Evolutionary conservation across 805 yeast genomes (phyloP).

Genomic region (Nakazawaea wickerhamii): DNA sequence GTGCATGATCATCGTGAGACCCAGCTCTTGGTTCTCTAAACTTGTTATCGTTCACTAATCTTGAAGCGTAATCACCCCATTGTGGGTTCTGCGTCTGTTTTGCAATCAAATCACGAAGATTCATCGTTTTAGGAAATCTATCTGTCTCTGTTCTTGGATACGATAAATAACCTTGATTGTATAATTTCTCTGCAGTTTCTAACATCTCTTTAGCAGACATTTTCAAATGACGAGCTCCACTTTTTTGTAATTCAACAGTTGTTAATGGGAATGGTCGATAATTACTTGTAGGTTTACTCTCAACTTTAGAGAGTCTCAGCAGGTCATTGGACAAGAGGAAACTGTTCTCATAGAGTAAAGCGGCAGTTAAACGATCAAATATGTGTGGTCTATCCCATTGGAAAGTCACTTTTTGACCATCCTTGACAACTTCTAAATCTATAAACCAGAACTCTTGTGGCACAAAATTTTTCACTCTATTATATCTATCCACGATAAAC

Average conservation of each 20-base stretch:
- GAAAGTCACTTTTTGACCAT: constrained; percentile 36
- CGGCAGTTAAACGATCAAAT: constrained; percentile 66
- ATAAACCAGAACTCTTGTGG: constrained; percentile 82
- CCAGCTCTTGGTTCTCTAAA: constrained; percentile 76
- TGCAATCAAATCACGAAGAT: constrained; percentile 54
- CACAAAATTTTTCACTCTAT: constrained; percentile 62
- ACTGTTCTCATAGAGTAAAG: constrained; percentile 65
- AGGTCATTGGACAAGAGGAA: constrained; percentile 35
- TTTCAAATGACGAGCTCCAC: constrained; percentile 69
- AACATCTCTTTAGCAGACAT: constrained; percentile 77
- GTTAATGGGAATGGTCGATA: constrained; percentile 88
- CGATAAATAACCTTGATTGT: constrained; percentile 80
- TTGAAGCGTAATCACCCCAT: constrained; percentile 73
- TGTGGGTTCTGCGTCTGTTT: constrained; percentile 47
- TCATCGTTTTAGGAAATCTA: constrained; percentile 71
- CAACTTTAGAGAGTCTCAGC: constrained; percentile 48
- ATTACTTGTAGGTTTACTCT: constrained; percentile 61
- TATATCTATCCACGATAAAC: constrained; percentile 88
- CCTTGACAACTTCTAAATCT: constrained; percentile 44
- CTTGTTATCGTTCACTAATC: constrained; percentile 35
- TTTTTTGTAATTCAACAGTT: constrained; percentile 88
- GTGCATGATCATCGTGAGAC: constrained; percentile 86
- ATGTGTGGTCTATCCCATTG: constrained; percentile 70
- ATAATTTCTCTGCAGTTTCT: constrained; percentile 75
- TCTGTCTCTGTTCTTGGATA: constrained; percentile 99